Conservation (phyloP, 345 rosid genomes). For the Citrus unshiu region DNA sequence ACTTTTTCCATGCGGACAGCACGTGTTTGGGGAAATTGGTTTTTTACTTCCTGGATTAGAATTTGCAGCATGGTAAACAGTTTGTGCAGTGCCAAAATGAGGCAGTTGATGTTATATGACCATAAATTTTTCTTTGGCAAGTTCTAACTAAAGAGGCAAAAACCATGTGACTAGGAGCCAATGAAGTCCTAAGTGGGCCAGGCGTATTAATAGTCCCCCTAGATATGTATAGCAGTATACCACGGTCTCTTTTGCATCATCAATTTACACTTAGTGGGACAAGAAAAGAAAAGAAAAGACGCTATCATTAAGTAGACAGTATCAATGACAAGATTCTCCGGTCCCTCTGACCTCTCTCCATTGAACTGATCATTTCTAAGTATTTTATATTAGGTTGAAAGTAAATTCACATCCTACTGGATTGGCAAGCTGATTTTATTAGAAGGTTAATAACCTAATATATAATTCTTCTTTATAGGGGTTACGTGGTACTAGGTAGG, state of each 20-base stretch:
- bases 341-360: not conserved
- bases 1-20: not conserved
- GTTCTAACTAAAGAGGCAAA: not conserved
- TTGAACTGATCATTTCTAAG: not conserved
- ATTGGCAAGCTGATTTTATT: not conserved
- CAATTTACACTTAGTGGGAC: not conserved
- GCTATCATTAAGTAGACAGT: not conserved
- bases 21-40: not conserved
- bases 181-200: constrained; percentile 9
- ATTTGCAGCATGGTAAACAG: not conserved
- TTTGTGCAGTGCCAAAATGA: not conserved
- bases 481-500: not conserved
- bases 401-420: not conserved
- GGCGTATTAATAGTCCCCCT: constrained; percentile 4
- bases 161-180: constrained; percentile 15
- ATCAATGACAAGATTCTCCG: not conserved
- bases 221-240: not conserved
- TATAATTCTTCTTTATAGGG: not conserved
- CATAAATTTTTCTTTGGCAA: not conserved
- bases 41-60: not conserved
- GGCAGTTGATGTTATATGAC: not conserved
- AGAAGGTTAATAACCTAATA: not conserved
- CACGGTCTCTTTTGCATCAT: not conserved
- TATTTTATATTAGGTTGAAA: not conserved
- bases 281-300: not conserved